These are phyloP conservation scores for cucumber (Cucumis sativus) DNA, from an alignment of 306 rosid species.

Conservation along the genomic window DNA sequence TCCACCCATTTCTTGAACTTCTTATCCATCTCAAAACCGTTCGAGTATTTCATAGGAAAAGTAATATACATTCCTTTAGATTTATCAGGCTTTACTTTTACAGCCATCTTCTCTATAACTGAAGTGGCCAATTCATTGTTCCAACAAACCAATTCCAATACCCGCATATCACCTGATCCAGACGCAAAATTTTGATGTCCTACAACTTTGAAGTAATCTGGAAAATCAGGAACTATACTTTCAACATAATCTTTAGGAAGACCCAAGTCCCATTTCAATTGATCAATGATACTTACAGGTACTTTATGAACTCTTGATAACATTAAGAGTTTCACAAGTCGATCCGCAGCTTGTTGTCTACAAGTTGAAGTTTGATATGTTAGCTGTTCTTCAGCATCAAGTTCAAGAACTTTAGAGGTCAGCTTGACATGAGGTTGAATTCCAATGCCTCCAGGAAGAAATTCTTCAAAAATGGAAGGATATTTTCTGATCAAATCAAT, in stretches of 20 bases:
- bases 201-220: constrained; percentile 48
- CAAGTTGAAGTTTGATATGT: constrained; percentile 28
- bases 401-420: constrained; percentile 24
- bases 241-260: constrained; percentile 41
- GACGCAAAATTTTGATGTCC: constrained; percentile 4
- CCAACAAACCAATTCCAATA: constrained; percentile 85
- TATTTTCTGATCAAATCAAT: constrained; percentile 51
- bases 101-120: constrained; percentile 31
- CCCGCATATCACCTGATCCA: constrained; percentile 11
- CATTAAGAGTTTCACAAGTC: constrained; percentile 62
- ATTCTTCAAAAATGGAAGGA: constrained; percentile 56
- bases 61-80: constrained; percentile 11
- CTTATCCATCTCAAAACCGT: constrained; percentile 65
- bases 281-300: constrained; percentile 29
- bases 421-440: constrained; percentile 45
- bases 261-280: constrained; percentile 68
- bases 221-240: constrained; percentile 48
- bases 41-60: constrained; percentile 51
- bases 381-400: constrained; percentile 42
- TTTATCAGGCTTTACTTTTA: not conserved
- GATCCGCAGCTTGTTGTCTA: constrained; percentile 43
- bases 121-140: constrained; percentile 44
- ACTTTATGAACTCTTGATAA: constrained; percentile 33
- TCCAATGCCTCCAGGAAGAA: constrained; percentile 32
- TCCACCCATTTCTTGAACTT: constrained; percentile 59